Evolutionary conservation across 2,329 filamentous ascomycete species (phyloP).

Genomic region (Trichophyton benhamiae): DNA sequence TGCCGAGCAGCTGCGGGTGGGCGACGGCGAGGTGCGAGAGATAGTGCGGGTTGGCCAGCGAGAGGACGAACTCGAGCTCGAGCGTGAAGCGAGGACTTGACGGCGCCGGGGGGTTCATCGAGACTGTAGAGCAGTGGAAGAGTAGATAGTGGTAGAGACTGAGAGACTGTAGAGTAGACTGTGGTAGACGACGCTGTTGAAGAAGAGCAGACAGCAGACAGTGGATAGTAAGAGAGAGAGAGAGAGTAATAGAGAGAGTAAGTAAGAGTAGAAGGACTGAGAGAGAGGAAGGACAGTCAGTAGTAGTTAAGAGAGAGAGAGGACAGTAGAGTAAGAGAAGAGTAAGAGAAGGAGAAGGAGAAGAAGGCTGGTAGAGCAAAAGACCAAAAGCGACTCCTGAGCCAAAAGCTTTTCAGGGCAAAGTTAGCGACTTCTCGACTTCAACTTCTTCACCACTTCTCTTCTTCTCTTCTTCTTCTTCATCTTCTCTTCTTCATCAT

Average conservation of each 20-base stretch:
- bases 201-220: no score
- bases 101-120: conserved; percentile 16
- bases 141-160: background rate
- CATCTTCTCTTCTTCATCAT: no score
- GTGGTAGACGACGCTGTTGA: no score
- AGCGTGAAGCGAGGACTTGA: conserved; percentile 37
- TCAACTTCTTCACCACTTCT: background rate
- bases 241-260: no score
- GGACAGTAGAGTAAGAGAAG: background rate
- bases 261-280: no score
- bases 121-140: background rate
- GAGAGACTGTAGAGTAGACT: background rate
- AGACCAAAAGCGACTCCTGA: background rate
- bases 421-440: background rate
- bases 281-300: no score
- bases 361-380: background rate
- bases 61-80: conserved; percentile 40
- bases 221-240: no score
- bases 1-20: conserved; percentile 35
- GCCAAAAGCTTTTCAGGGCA: background rate
- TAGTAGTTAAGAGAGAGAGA: no score
- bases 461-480: no score
- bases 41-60: conserved; percentile 39
- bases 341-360: background rate
- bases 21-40: conserved; percentile 38